Base-by-base conservation (phyloP, 116 monocot genomes). In the Papilionanthe hybrid region DNA sequence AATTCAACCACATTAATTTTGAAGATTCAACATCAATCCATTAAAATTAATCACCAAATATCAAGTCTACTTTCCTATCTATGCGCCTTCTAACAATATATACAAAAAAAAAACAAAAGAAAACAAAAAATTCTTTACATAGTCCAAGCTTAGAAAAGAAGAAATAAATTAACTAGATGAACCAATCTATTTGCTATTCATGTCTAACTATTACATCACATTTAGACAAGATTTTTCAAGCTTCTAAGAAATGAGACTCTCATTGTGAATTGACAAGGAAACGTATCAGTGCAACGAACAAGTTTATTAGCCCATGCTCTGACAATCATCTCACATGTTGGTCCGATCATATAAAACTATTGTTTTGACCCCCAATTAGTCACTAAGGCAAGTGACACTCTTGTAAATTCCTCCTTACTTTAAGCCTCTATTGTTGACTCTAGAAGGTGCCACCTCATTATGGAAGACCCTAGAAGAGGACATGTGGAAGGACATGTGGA, bases 271-370 rank as follows among this genome's bases (percentile, higher is more conserved):
- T 98, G 94, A 7, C 91, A 81, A 72, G 91, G 79, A 1, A 94
- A 92, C 83, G 84, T 92, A 75, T 94, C 76, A 22, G 94, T 88
- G 83, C 90, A 91, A 1, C 98, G 85, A 69, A 94, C 87, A 60
- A 98, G 86, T 74, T 98, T 98, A 82, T 99, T 95, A 1, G 91
- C 89, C 91, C 93, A 90, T 7, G 99, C 95, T 5, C 99, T 95
- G 0, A 78, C 69, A 15, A 99, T 81, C 9, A 89, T 82, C 4
- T 91, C 99, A 5, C 76, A 43, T 11, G 88, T 81, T 0, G 95
- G 89, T 0, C 91, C 99, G 8, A 84, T 81, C 5, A 99, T 72
- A 88, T 99, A 99, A 19, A 99, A n/a, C n/a, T n/a, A n/a, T n/a
- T n/a, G n/a, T n/a, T n/a, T n/a, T n/a, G n/a, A n/a, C n/a, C n/a